Base-by-base conservation (phyloP, 2,329 filamentous ascomycete genomes). In the Talaromyces albobiverticillius region DNA sequence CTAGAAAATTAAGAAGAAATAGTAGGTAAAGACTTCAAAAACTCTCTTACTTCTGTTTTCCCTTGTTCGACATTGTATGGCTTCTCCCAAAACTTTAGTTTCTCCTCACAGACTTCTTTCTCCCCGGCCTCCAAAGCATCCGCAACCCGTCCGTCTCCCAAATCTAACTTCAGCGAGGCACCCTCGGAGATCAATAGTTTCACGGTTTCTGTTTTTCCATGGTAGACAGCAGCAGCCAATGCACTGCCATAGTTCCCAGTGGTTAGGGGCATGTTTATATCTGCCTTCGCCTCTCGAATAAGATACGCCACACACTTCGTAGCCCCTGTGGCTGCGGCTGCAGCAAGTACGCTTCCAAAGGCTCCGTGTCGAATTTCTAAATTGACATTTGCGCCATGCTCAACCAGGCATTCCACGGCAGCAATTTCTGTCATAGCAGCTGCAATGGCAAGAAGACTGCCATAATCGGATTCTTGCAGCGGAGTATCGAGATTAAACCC, bases 271-370 rank as follows among this genome's bases (percentile, higher is more conserved):
- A 38, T 14, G 36, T 58, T 46, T 6, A 54, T 50, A 41, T 48
- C 10, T 7, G 50, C 54, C 2, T 45, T 49, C 22, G 23, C 14
- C 11, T 49, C 16, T 38, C 14, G 14, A 23, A 58, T 34, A 3
- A 58, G 53, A 10, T 46, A 16, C 18, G 23, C 32, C 7, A 58
- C 56, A 45, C 11, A n/a, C 20, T 45, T 14, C 14, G 9, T 6
- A 23, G 13, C 20, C 7, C 23, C 41, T 23, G 9, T n/a, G 6
- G 23, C 18, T 45, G 23, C 41, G 20, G 41, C 41, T n/a, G 34
- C 34, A 38, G 34, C 34, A 38, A 38, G 34, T 5, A 13, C 34
- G 16, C 34, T 38, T 5, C 34, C 34, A 25, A 22, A 40, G n/a
- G 1, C 3, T 23, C 36, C 29, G 13, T 18, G n/a, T 18, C 5